A percentile compares a stretch with the other conserved stretches of the same genome.
Conservation (phyloP, 2,329 filamentous ascomycete genomes). For the Calonectria ilicicola region DNA sequence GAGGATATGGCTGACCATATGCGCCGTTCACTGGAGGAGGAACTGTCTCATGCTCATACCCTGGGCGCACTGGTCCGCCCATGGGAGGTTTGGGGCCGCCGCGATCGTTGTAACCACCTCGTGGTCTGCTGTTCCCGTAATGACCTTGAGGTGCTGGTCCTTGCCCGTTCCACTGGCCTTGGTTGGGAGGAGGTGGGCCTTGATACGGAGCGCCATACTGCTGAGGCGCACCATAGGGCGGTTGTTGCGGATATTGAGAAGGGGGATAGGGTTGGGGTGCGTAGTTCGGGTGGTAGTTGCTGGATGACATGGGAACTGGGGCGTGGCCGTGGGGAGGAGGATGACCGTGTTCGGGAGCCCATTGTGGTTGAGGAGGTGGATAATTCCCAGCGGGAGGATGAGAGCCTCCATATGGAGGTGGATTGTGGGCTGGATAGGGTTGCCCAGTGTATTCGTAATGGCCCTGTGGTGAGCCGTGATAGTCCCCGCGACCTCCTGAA, state of each 20-base stretch:
- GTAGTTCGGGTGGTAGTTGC: slow-evolving; percentile 71
- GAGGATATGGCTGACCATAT: slow-evolving; percentile 55
- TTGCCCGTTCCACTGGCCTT: slow-evolving; percentile 50
- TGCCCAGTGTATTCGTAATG: slow-evolving; percentile 60
- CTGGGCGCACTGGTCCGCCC: slow-evolving; percentile 48
- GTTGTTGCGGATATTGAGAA: slow-evolving; percentile 57
- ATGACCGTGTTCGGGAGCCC: slow-evolving; percentile 54
- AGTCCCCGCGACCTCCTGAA: slow-evolving; percentile 53
- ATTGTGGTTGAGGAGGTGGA: slow-evolving; percentile 54
- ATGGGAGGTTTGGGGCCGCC: slow-evolving; percentile 50
- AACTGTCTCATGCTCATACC: slow-evolving; percentile 49
- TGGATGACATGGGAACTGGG: slow-evolving; percentile 61
- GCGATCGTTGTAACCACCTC: slow-evolving; percentile 61
- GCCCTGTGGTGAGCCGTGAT: slow-evolving; percentile 51
- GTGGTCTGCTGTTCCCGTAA: slow-evolving; percentile 54
- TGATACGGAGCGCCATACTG: slow-evolving; percentile 52
- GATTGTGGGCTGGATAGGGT: slow-evolving; percentile 48
- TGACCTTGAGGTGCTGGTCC: slow-evolving; percentile 48
- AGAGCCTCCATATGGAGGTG: slow-evolving; percentile 46
- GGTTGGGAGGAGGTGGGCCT: slow-evolving; percentile 48
- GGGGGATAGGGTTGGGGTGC: slow-evolving; percentile 64
- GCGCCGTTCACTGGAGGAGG: slow-evolving; percentile 49
- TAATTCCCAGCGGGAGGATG: slow-evolving; percentile 54
- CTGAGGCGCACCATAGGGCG: slow-evolving; percentile 56
- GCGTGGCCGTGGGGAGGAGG: slow-evolving; percentile 59